Conservation (phyloP, 2,329 filamentous ascomycete species). For the Sporothrix luriei region DNA sequence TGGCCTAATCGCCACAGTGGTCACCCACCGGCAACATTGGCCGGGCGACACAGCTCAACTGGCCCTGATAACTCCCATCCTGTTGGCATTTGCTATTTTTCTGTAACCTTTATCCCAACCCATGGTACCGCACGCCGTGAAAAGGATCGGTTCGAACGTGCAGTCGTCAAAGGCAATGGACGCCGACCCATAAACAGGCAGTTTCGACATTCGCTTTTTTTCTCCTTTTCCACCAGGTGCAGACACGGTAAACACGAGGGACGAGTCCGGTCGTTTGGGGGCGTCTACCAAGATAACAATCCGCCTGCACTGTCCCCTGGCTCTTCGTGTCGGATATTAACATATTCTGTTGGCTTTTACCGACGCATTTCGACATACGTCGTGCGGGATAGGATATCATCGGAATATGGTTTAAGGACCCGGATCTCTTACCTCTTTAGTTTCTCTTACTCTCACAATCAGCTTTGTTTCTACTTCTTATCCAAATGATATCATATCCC, state of each 20-base stretch:
- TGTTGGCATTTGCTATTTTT: neutral
- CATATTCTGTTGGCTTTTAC: too few relatives aligned
- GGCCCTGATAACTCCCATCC: neutral
- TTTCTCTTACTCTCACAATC: neutral
- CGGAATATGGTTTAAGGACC: neutral
- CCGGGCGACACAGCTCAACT: neutral
- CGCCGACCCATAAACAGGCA: neutral
- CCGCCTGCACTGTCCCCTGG: too few relatives aligned
- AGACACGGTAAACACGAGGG: constrained; percentile 5
- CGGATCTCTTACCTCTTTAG: neutral
- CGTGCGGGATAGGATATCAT: neutral
- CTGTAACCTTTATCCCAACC: neutral
- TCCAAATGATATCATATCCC: neutral
- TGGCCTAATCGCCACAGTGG: neutral
- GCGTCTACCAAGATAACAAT: constrained; percentile 1
- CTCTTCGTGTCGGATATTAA: too few relatives aligned
- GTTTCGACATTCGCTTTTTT: neutral
- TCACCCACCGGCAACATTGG: constrained; percentile 1
- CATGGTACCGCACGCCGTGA: neutral
- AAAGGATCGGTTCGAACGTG: neutral
- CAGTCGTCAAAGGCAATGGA: neutral
- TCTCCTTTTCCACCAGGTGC: neutral
- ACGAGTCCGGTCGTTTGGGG: neutral
- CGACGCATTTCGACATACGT: too few relatives aligned
- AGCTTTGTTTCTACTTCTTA: neutral